Base-by-base conservation (phyloP, 2,329 filamentous ascomycete genomes). In the Neonectria ditissima region DNA sequence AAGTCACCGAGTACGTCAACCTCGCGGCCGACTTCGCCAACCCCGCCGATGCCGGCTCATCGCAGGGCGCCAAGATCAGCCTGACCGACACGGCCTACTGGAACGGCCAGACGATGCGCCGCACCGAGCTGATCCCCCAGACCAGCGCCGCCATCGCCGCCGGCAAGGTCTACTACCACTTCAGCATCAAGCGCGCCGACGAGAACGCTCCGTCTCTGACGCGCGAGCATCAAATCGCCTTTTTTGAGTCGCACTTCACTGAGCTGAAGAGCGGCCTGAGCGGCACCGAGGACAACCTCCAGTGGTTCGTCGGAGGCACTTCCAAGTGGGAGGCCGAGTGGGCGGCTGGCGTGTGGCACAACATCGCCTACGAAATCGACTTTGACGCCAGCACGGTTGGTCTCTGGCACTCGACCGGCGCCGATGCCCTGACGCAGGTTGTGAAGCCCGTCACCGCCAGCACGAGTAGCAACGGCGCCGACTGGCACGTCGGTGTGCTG, bases 111-210 rank as follows among this genome's bases (percentile, higher is more conserved):
- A 86, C 77, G 47, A 92, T 92, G 91, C 88, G 89, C 75, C 86
- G 91, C 55, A 92, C 89, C 0, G 91, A 93, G 79, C 80, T 93
- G 65, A 93, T 93, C 68, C 90, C 91, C 10, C 89, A 92, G 79
- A 92, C 89, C 1, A 85, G 77, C 2, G 87, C 86, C 0, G 82
- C 87, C 62, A 90, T 92, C 76, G 89, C 87, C 69, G 74, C 78
- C n/a, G 90, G 90, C 44, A 89, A 86, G 52, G 85, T 92, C 37
- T 91, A 84, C 79, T 93, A 92, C 78, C 91, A 93, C 77, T 92
- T 92, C 79, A 89, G 85, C 63, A 85, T 93, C 67, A 88, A 86
- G 82, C 83, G 86, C 44, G 81, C 79, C 13, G 81, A 80, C 44
- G 83, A 79, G 18, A 92, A 92, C 71, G 81, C 89, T 1, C 91